These are phyloP conservation scores for Colletotrichum tabaci DNA, from an alignment of 2,329 filamentous ascomycete species.

Conservation along the genomic window DNA sequence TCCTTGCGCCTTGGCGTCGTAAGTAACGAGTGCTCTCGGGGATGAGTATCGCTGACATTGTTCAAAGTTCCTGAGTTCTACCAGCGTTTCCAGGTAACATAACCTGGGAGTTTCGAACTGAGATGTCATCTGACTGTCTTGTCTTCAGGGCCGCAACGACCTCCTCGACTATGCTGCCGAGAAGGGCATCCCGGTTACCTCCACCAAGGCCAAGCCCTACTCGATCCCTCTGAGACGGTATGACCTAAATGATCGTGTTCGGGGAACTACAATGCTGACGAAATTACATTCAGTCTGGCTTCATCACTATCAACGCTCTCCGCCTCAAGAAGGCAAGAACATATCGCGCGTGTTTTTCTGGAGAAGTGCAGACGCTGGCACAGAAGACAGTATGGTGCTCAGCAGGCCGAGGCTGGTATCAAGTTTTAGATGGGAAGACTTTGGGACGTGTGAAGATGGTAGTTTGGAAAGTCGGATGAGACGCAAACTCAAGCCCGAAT, in stretches of 20 bases:
- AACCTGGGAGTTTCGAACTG: too few species aligned
- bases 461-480: too few species aligned
- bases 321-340: constrained; percentile 65
- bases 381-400: constrained; percentile 56
- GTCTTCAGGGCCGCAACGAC: constrained; percentile 73
- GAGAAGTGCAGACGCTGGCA: background rate
- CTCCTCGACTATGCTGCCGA: constrained; percentile 79
- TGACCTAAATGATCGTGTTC: too few species aligned
- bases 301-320: constrained; percentile 80
- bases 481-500: too few species aligned
- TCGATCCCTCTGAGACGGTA: constrained; percentile 55
- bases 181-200: constrained; percentile 78
- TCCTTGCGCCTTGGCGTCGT: background rate
- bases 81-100: constrained; percentile 70
- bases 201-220: constrained; percentile 74
- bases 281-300: constrained; percentile 53
- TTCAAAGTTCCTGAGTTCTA: constrained; percentile 65
- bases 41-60: too few species aligned
- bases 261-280: too few species aligned
- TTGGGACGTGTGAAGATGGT: too few species aligned
- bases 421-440: constrained; percentile 13
- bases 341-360: accelerated
- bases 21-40: too few species aligned
- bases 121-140: too few species aligned
- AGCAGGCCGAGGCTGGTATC: constrained; percentile 55